Evolutionary conservation across 2,329 filamentous ascomycete genomes (phyloP).

Genomic region (Diaporthe helianthi): DNA sequence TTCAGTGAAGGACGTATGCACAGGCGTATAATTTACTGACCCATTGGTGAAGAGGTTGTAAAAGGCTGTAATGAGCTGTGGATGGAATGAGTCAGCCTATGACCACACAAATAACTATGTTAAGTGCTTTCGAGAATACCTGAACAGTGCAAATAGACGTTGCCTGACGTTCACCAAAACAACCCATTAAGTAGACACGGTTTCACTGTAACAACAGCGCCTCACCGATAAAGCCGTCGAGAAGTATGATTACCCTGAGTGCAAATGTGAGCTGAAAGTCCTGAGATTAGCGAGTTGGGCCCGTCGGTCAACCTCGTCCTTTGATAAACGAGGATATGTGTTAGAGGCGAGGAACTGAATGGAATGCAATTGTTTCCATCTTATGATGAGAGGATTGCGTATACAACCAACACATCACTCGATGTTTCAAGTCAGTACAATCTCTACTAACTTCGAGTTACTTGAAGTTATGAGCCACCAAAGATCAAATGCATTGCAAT

Average conservation of each 20-base stretch:
- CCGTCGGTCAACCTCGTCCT: background rate
- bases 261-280: background rate
- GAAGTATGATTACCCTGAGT: too few relatives aligned
- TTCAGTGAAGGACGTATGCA: background rate
- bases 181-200: background rate
- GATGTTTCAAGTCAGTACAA: background rate
- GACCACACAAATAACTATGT: background rate
- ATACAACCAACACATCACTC: background rate
- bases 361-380: background rate
- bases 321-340: background rate
- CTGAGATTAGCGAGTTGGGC: too few relatives aligned
- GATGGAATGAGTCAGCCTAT: background rate
- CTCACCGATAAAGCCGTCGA: background rate
- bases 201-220: accelerated
- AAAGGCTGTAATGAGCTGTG: background rate
- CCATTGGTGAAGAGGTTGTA: background rate
- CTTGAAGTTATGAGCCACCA: background rate
- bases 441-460: background rate
- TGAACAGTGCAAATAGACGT: background rate
- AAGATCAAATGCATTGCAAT: background rate
- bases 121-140: background rate
- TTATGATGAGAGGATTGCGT: background rate
- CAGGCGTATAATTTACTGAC: background rate
- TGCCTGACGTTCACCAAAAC: background rate
- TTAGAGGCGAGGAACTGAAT: background rate